These are phyloP conservation scores for Echites panduratus DNA, from an alignment of 257 asterid species.

Conservation along the genomic window DNA sequence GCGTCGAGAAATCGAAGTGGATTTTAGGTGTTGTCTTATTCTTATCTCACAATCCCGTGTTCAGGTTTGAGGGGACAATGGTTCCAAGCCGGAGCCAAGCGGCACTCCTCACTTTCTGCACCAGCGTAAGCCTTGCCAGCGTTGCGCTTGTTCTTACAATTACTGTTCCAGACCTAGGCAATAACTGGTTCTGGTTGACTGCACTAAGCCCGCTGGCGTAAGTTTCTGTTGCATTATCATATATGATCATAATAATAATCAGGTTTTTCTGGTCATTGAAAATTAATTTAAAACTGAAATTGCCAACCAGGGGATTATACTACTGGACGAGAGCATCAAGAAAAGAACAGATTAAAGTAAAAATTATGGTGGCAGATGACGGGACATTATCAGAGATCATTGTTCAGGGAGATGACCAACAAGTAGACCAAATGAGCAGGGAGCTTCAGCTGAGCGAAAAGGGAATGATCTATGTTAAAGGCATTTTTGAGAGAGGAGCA, in stretches of 20 bases:
- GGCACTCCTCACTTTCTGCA: conserved; percentile 84
- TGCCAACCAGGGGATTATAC: conserved; percentile 60
- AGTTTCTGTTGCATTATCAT: conserved; percentile 19
- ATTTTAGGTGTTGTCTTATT: not conserved
- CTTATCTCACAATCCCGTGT: not conserved
- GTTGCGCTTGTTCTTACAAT: conserved; percentile 91
- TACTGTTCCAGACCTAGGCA: conserved; percentile 80
- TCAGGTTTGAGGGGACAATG: conserved; percentile 93
- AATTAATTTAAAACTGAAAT: not conserved
- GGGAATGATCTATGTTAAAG: conserved; percentile 92
- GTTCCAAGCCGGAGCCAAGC: conserved; percentile 95
- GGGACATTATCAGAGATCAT: conserved; percentile 62
- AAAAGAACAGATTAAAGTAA: conserved; percentile 92
- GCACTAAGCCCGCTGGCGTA: conserved; percentile 84
- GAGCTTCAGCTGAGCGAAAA: conserved; percentile 82
- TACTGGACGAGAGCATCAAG: conserved; percentile 91
- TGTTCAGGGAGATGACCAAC: conserved; percentile 88
- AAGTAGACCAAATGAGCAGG: conserved; percentile 80
- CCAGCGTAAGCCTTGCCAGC: conserved; percentile 87
- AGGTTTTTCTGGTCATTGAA: not conserved
- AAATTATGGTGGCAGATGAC: conserved; percentile 57
- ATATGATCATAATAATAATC: too few species aligned
- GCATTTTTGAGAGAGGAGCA: conserved; percentile 68
- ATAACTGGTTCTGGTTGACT: conserved; percentile 78
- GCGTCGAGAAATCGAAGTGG: not conserved